Base-by-base conservation (phyloP, 805 yeast species). In the Cyberlindnera subsufficiens region DNA sequence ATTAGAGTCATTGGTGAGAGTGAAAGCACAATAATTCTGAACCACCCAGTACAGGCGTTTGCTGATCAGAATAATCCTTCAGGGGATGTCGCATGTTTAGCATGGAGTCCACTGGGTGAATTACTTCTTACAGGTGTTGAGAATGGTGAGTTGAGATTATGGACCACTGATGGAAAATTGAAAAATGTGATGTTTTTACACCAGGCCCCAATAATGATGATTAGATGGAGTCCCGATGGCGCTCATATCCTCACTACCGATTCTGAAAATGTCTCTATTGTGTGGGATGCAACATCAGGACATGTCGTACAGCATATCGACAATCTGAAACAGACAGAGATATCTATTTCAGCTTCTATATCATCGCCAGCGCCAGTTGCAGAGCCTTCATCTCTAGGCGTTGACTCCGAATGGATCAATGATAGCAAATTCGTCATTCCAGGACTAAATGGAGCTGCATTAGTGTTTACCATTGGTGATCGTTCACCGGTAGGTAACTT, bases 321-420 rank as follows among this genome's bases (percentile, higher is more conserved):
- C 39, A 30, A 39, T 6, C 13, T 45, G 37, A 46, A 40, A 18
- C 42, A 30, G 13, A 35, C 32, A 2, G 43, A 38, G 6, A n/a
- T 36, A 3, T 15, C 42, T 11, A 29, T 29, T 15, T n/a, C 27
- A 5, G 6, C 64, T 55, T 48, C 64, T 56, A 40, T 44, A 59
- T 9, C 55, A 47, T 10, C 53, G 56, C 9, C 55, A 36, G 15
- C 42, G n/a, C 38, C 42, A 6, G 30, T 46, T 10, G 33, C 32
- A 13, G 45, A 32, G 13, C 14, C 15, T 22, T 34, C 31, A 3
- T 19, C 64, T 4, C 50, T 65, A 20, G 81, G 82, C 1, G 68
- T 75, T 3, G 86, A 78, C 46, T 77, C 82, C 4, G 77, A 81
- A 48, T 88, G 96, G 96, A 67, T 89, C 14, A 86, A 79, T 52